These are phyloP conservation scores for Urochloa ruziziensis DNA, from an alignment of 176 grass and related monocot genomes.

Conservation along the genomic window DNA sequence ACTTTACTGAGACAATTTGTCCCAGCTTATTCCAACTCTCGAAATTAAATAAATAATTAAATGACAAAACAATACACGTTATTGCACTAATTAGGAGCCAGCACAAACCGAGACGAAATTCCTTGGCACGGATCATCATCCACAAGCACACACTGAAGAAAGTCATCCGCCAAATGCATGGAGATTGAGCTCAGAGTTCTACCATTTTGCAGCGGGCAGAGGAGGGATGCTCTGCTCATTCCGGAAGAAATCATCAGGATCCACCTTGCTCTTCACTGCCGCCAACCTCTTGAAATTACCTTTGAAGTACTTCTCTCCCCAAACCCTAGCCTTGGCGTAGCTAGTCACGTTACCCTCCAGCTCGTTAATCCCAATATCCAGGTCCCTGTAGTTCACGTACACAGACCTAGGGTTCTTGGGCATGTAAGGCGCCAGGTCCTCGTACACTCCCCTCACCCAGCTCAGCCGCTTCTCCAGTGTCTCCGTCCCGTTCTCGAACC, in stretches of 20 bases:
- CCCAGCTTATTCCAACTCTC: neutral
- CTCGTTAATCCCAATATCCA: neutral
- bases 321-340: neutral
- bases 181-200: neutral
- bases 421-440: neutral
- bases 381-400: neutral
- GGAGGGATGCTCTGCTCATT: conserved; percentile 67
- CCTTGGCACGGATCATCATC: too few relatives aligned
- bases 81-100: neutral
- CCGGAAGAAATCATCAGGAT: conserved; percentile 49
- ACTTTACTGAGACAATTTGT: neutral
- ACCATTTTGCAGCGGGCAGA: neutral
- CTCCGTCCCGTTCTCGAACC: neutral
- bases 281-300: neutral
- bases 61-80: neutral
- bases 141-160: too few relatives aligned
- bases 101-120: neutral
- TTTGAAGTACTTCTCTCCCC: neutral
- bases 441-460: neutral
- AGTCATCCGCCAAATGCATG: neutral
- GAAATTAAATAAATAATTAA: neutral
- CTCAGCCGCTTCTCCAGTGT: neutral
- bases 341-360: neutral
- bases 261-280: neutral
- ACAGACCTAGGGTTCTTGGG: neutral